Percentiles rank a stretch among this genome's conserved stretches.
These are phyloP conservation scores for Groenewaldozyma tartarivorans DNA, from an alignment of 805 yeast species.

Conservation along the genomic window DNA sequence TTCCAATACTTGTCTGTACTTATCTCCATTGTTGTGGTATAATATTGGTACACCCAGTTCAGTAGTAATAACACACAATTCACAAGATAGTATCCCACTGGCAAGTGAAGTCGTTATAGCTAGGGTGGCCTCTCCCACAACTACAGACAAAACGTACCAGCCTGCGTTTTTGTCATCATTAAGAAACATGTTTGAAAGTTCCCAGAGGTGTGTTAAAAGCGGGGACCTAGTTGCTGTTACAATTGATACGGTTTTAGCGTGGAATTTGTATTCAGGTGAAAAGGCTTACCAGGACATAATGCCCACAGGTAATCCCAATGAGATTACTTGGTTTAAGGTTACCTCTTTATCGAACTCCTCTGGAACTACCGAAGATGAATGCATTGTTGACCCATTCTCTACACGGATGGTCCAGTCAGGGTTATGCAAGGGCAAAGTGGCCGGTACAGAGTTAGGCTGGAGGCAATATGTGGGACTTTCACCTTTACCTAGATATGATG, in stretches of 20 bases:
- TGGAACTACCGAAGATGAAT: constrained; percentile 21
- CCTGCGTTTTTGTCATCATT: constrained; percentile 51
- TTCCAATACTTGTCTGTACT: constrained; percentile 32
- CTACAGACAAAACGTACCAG: constrained; percentile 57
- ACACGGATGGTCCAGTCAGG: constrained; percentile 70
- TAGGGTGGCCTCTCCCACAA: constrained; percentile 57
- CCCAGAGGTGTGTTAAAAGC: constrained; percentile 47
- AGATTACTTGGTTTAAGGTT: constrained; percentile 79
- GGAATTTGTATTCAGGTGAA: constrained; percentile 33
- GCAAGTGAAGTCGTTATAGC: constrained; percentile 61
- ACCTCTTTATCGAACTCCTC: constrained; percentile 32
- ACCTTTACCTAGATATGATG: constrained; percentile 34
- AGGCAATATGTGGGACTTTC: constrained; percentile 28
- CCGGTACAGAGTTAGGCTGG: constrained; percentile 32
- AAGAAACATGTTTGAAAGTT: constrained; percentile 49
- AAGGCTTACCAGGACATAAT: constrained; percentile 26
- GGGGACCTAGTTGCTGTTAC: constrained; percentile 71
- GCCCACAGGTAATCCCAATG: constrained; percentile 57
- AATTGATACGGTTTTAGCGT: constrained; percentile 59
- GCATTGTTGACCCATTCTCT: constrained; percentile 52
- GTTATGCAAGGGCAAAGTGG: constrained; percentile 29
- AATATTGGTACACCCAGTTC: constrained; percentile 35
- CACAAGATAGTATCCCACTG: constrained; percentile 33
- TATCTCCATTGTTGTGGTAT: constrained; percentile 54
- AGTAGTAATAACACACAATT: constrained; percentile 23